A percentile compares a stretch with the other conserved stretches of the same genome.
Evolutionary conservation across 345 rosid genomes (phyloP).

Genomic region (Ceriops decandra): DNA sequence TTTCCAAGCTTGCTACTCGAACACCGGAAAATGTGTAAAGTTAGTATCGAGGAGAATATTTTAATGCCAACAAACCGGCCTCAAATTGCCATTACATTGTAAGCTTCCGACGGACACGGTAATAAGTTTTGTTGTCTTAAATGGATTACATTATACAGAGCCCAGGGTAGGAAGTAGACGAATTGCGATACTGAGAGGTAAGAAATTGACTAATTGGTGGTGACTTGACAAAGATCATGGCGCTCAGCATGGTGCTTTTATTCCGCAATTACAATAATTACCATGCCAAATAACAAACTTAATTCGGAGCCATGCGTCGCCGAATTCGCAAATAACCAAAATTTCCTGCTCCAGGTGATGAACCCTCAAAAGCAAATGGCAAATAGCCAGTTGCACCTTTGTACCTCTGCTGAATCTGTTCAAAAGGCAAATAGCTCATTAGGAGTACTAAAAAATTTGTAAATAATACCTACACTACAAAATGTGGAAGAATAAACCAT

Average conservation of each 20-base stretch:
- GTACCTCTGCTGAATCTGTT: conserved; percentile 80
- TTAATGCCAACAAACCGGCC: no score
- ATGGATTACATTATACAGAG: no score
- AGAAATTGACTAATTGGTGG: no score
- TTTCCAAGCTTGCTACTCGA: no score
- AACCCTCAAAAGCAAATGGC: conserved; percentile 80
- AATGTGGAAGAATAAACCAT: not conserved
- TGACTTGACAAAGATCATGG: not conserved
- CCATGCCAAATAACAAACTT: not conserved
- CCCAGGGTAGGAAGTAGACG: no score
- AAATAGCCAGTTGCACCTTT: conserved; percentile 85
- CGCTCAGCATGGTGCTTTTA: not conserved
- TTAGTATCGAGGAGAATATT: no score
- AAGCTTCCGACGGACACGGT: no score
- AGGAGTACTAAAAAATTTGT: not conserved
- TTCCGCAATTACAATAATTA: not conserved
- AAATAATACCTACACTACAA: not conserved
- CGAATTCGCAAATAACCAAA: conserved; percentile 78
- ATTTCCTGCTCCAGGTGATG: conserved; percentile 89
- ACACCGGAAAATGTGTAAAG: no score
- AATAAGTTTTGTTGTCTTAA: no score
- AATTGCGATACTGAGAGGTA: no score
- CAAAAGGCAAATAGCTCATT: not conserved
- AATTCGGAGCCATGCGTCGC: conserved; percentile 35
- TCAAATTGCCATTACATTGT: no score